Conservation (phyloP, 768 basidiomycete species). For the Lactifluus piperatus region DNA sequence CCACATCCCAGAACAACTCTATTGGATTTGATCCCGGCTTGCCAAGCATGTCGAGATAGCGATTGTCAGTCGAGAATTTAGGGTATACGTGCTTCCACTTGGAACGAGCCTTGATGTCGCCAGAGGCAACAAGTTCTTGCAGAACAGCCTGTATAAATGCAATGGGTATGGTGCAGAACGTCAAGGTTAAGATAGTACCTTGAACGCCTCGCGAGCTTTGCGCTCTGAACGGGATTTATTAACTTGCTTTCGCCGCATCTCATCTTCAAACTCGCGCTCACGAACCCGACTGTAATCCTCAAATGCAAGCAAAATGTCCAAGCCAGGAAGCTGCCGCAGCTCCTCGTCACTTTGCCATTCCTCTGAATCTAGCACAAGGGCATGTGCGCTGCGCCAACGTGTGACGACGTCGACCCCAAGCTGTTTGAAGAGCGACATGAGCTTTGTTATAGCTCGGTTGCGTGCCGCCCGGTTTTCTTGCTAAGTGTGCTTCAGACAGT, state of each 20-base stretch:
- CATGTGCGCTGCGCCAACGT: constrained; percentile 81
- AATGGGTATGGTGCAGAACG: not conserved
- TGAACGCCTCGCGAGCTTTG: constrained; percentile 88
- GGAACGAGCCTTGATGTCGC: constrained; percentile 67
- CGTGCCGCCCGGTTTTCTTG: constrained; percentile 74
- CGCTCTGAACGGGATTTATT: constrained; percentile 80
- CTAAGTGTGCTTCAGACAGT: constrained; percentile 31
- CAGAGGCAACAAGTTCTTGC: constrained; percentile 51
- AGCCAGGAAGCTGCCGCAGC: constrained; percentile 72
- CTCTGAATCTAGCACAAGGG: constrained; percentile 63
- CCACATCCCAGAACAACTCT: constrained; percentile 92
- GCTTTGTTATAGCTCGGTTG: constrained; percentile 70
- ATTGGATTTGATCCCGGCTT: constrained; percentile 91
- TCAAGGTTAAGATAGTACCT: constrained; percentile 35
- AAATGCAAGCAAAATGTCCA: constrained; percentile 89
- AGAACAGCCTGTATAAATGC: constrained; percentile 51
- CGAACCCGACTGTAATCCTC: constrained; percentile 89
- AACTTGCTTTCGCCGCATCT: constrained; percentile 67
- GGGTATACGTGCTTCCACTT: constrained; percentile 93
- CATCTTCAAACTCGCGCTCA: constrained; percentile 87
- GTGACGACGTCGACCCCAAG: constrained; percentile 90
- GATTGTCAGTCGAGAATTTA: constrained; percentile 60
- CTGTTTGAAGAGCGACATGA: constrained; percentile 77
- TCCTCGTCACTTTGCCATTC: constrained; percentile 74
- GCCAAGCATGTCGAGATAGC: constrained; percentile 86